Base-by-base conservation (phyloP, 176 grass and related monocot species). In the Phoenix dactylifera region DNA sequence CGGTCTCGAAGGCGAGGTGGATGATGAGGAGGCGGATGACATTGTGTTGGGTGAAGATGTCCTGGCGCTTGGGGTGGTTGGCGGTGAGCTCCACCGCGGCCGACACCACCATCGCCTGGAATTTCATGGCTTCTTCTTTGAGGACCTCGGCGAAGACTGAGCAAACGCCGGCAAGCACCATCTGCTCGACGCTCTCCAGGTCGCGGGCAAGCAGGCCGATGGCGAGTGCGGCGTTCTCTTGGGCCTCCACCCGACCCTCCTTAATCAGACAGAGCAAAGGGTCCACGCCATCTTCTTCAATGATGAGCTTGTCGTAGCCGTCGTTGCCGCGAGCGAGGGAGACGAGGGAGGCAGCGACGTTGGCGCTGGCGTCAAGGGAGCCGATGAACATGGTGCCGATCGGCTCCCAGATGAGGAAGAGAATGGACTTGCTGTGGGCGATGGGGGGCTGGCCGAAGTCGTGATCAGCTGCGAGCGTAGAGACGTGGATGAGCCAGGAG, bases 51-150 rank as follows among this genome's bases (percentile, higher is more conserved):
- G 74, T 62, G 70, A 95, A 95, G 32, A 76, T 77, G 73, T 95
- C 90, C 82, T 89, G 90, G 54, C 53, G 86, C 28, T 95, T 95
- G 9, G 82, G 85, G 55, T 89, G 79, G 66, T 74, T 77, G 14
- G 73, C 79, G 15, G 90, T 79, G 12, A 95, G 82, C 85, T 95
- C 85, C 1, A 86, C 86, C 62, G 89, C 79, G 55, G 90, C 79
- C 90, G 86, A 89, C 0, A 79, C 79, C 10, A 89, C 90, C 86
- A 81, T 89, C 73, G 82, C 85, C 73, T 95, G 90, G 65, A 95
- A 82, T 70, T 95, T 89, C 90, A 95, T 95, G 62, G 85, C 70
- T 0, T 69, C 81, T 17, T 95, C 90, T 66, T 20, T 20, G 20
- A 20, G 20, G 0, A 20, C 20, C 20, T 20, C 0, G 20, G 20